Base-by-base conservation (phyloP, 257 asterid species). In the Pogostemon cablin region DNA sequence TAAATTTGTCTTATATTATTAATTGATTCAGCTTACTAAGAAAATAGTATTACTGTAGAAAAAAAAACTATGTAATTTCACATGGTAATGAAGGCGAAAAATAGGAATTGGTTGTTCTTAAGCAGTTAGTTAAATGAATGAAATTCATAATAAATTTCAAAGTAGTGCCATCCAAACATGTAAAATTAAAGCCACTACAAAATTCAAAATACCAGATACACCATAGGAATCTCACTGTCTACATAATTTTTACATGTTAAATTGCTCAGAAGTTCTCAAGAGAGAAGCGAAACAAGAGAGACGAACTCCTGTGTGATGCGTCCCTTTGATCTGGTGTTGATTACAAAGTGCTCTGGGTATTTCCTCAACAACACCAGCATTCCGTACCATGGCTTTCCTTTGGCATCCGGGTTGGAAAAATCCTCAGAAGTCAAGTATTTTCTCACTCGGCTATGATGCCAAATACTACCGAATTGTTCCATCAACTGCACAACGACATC, bases 381-480 rank as follows among this genome's bases (percentile, higher is more conserved):
- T 62, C 99, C 99, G 40, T 77, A 83, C 99, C 99, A 95, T 10
- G 99, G 98, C 77, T 91, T 95, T 48, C 88, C 88, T 58, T 74
- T 78, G 72, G 89, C 87, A 79, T 91, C 99, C 11, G 90, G 87
- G 67, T 59, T 71, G 0, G 86, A 69, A 62, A 81, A 78, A 46
- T 90, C 98, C 70, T 93, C 98, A 3, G 91, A 88, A 0, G 92
- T 89, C 35, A 93, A 84, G 71, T 91, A 93, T 77, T 82, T 87
- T 76, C 99, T 89, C 66, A 95, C 90, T 5, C 97, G 96, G 67
- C 91, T 77, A 49, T 89, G 99, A 65, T 87, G 96, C 99, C 99
- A 95, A 41, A 85, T 74, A 57, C 81, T 81, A 74, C 91, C 62
- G 12, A 77, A 91, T 62, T 83, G 96, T 60, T 91, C 95, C 82